phyloP scores from a whole-genome alignment of 345 rosid species.

The Hibiscus mutabilis region DNA sequence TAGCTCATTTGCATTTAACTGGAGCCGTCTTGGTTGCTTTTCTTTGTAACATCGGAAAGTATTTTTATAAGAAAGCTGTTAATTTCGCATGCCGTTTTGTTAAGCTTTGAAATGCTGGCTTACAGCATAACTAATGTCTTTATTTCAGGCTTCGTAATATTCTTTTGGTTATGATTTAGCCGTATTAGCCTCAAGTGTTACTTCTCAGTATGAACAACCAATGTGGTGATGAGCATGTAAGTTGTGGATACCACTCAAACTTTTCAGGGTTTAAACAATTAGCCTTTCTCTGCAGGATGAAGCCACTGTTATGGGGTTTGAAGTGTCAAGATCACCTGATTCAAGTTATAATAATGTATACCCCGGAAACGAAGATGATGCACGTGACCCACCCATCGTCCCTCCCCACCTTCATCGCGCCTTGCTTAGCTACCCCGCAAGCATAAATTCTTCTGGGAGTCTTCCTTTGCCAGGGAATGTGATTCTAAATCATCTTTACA shows the following conservation, averaged over 20 bases:
- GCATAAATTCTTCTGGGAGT: slow-evolving; percentile 36
- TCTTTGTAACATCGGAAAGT: no score
- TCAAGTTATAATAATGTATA: slow-evolving; percentile 77
- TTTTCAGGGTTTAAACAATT: slow-evolving; percentile 3
- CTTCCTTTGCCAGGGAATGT: slow-evolving; percentile 56
- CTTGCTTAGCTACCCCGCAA: slow-evolving; percentile 53
- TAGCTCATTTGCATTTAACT: no score
- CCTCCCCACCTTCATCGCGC: slow-evolving; percentile 75
- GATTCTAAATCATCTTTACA: slow-evolving; percentile 81
- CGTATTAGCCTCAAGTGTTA: no score
- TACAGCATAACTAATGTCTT: neutral
- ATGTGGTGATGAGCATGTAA: slow-evolving; percentile 42
- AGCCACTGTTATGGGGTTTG: slow-evolving; percentile 75
- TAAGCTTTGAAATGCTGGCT: slow-evolving; percentile 8
- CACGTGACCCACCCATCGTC: slow-evolving; percentile 76
- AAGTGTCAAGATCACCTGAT: slow-evolving; percentile 86
- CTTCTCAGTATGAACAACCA: slow-evolving; percentile 53
- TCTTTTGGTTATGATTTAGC: slow-evolving; percentile 16
- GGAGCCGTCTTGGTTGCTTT: no score
- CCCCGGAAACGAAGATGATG: slow-evolving; percentile 65
- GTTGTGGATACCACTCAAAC: no score
- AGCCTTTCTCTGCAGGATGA: slow-evolving; percentile 50
- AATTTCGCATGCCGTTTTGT: neutral
- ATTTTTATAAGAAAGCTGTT: no score
- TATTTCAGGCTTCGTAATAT: slow-evolving; percentile 19